A percentile compares a stretch with the other conserved stretches of the same genome.
These are phyloP conservation scores for Agaricus blazei DNA, from an alignment of 768 basidiomycete genomes.

Conservation along the genomic window DNA sequence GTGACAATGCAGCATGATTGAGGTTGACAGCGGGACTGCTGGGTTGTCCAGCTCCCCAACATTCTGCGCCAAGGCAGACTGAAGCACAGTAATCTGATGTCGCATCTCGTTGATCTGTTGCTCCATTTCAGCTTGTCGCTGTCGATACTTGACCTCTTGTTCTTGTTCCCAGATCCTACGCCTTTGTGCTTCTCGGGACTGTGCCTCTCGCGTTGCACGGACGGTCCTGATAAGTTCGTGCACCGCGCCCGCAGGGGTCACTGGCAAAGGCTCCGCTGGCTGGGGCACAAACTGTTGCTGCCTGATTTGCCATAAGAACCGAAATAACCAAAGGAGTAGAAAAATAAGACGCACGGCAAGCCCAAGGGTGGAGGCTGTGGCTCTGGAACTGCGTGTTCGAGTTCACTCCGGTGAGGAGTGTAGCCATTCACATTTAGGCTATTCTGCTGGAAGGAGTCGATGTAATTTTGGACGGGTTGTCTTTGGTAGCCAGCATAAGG, in stretches of 20 bases:
- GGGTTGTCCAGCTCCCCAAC: neutral
- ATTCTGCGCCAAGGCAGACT: conserved; percentile 7
- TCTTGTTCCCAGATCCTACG: conserved; percentile 65
- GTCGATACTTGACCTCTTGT: conserved; percentile 36
- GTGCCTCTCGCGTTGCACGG: conserved; percentile 50
- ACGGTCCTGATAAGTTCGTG: conserved; percentile 60
- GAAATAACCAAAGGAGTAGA: neutral
- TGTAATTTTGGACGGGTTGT: conserved; percentile 1
- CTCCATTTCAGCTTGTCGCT: conserved; percentile 8
- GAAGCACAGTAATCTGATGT: conserved; percentile 14
- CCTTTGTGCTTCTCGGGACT: conserved; percentile 55
- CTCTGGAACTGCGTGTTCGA: conserved; percentile 56
- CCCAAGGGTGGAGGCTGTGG: conserved; percentile 29
- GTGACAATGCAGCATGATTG: neutral
- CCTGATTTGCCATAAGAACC: neutral
- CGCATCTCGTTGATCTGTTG: conserved; percentile 14
- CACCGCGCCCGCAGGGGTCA: conserved; percentile 35
- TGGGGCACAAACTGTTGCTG: conserved; percentile 13
- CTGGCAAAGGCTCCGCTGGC: conserved; percentile 1
- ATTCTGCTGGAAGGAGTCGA: conserved; percentile 5
- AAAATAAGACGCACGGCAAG: conserved; percentile 28
- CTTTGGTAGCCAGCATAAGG: conserved; percentile 37
- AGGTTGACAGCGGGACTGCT: neutral
- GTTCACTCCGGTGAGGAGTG: conserved; percentile 57
- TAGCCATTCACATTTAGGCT: conserved; percentile 18